These are phyloP conservation scores for Pontederia crassipes DNA, from an alignment of 176 grass and related monocot species.

Conservation along the genomic window DNA sequence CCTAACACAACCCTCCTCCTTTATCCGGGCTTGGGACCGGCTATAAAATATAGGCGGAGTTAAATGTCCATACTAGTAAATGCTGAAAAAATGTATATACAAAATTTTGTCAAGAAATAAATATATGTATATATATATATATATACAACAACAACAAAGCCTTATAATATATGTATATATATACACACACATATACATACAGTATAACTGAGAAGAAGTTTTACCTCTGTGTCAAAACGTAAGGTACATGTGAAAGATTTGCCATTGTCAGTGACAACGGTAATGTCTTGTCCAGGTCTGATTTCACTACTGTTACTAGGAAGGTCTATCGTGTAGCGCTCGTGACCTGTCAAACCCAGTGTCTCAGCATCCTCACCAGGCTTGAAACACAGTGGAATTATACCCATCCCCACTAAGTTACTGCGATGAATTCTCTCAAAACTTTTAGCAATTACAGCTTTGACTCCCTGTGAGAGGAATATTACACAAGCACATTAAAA, in stretches of 20 bases:
- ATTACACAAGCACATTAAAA: not conserved
- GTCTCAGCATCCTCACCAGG: constrained; percentile 75
- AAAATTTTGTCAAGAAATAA: not conserved
- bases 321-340: constrained; percentile 58
- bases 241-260: constrained; percentile 65
- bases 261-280: constrained; percentile 42
- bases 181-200: too few species aligned
- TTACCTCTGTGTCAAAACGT: constrained; percentile 86
- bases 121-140: not conserved
- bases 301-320: constrained; percentile 49
- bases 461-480: constrained; percentile 51
- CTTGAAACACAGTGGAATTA: constrained; percentile 81
- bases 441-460: constrained; percentile 84
- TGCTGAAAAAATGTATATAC: not conserved
- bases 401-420: constrained; percentile 93
- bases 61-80: not conserved
- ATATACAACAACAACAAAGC: too few species aligned
- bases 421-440: constrained; percentile 94
- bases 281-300: constrained; percentile 72
- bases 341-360: constrained; percentile 70
- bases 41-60: too few species aligned
- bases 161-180: too few species aligned
- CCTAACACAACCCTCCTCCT: too few species aligned
- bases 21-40: too few species aligned
- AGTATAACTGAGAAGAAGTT: not conserved